Evolutionary conservation across 2,329 filamentous ascomycete species (phyloP).

Genomic region (Helminthosporium solani): DNA sequence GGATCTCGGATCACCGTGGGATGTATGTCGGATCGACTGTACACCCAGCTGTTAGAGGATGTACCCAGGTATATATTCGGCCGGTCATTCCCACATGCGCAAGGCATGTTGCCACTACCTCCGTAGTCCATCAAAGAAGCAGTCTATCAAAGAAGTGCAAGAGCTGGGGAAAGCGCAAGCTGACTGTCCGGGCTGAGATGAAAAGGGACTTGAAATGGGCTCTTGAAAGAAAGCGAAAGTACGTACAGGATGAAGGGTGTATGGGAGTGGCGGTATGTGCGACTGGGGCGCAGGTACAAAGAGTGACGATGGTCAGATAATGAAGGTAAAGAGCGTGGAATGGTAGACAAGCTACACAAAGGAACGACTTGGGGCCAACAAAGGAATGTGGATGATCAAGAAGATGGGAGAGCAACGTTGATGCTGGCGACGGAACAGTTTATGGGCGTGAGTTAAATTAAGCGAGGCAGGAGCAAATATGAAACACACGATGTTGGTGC

Average conservation of each 20-base stretch:
- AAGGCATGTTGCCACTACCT: conserved; percentile 4
- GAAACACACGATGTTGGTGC: conserved; percentile 4
- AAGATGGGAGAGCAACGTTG: conserved; percentile 2
- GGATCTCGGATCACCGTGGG: conserved; percentile 14
- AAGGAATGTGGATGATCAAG: conserved; percentile 24
- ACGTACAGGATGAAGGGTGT: conserved; percentile 12
- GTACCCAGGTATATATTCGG: not conserved
- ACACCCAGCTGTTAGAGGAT: conserved; percentile 13
- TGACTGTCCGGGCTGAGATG: too few relatives aligned
- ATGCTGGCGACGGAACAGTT: conserved; percentile 4
- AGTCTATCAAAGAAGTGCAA: too few relatives aligned
- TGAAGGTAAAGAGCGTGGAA: conserved; percentile 27
- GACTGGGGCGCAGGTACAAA: conserved; percentile 20
- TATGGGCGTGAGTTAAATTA: conserved; percentile 6
- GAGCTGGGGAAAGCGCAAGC: too few relatives aligned
- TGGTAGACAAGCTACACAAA: conserved; percentile 24
- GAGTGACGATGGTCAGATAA: conserved; percentile 20
- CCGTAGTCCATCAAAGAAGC: too few relatives aligned
- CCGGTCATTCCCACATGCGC: conserved; percentile 10
- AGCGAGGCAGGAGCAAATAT: conserved; percentile 13
- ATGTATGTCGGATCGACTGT: conserved; percentile 11
- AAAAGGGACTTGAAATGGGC: not conserved
- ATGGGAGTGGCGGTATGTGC: conserved; percentile 10
- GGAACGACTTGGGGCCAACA: conserved; percentile 20
- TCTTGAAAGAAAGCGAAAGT: not conserved